Conservation (phyloP, 768 basidiomycete species). For the Strobilomyces dryophilus region DNA sequence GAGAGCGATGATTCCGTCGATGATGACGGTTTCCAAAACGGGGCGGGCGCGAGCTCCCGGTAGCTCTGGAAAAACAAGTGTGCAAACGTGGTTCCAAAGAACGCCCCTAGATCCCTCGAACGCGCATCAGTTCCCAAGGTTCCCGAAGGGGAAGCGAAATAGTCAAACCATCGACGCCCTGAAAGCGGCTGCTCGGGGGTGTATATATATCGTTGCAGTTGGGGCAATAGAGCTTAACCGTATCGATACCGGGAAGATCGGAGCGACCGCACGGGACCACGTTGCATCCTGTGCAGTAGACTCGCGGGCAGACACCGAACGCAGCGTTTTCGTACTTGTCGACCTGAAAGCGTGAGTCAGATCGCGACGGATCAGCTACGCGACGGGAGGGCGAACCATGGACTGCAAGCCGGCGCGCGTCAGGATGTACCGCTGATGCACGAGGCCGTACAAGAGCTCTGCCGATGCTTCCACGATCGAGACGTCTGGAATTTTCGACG, state of each 20-base stretch:
- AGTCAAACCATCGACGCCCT: constrained; percentile 83
- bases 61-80: constrained; percentile 98
- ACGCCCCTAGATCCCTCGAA: constrained; percentile 65
- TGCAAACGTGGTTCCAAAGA: constrained; percentile 98
- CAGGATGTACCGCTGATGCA: constrained; percentile 96
- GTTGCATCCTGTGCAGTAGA: constrained; percentile 84
- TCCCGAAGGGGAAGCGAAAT: constrained; percentile 5
- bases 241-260: constrained; percentile 94
- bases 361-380: constrained; percentile 13
- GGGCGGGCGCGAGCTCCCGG: constrained; percentile 89
- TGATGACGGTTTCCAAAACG: constrained; percentile 78
- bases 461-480: constrained; percentile 98
- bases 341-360: constrained; percentile 46
- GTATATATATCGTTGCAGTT: constrained; percentile 97
- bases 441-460: constrained; percentile 94
- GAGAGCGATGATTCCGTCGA: constrained; percentile 50
- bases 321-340: constrained; percentile 92
- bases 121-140: constrained; percentile 10
- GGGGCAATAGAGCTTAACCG: constrained; percentile 96
- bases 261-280: constrained; percentile 95
- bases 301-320: constrained; percentile 94
- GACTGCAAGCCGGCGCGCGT: constrained; percentile 91
- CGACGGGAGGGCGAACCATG: constrained; percentile 59
- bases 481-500: constrained; percentile 94
- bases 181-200: constrained; percentile 92